A percentile compares a stretch with the other conserved stretches of the same genome.
Conservation (phyloP, 768 basidiomycete genomes). For the Hebeloma cylindrosporum region DNA sequence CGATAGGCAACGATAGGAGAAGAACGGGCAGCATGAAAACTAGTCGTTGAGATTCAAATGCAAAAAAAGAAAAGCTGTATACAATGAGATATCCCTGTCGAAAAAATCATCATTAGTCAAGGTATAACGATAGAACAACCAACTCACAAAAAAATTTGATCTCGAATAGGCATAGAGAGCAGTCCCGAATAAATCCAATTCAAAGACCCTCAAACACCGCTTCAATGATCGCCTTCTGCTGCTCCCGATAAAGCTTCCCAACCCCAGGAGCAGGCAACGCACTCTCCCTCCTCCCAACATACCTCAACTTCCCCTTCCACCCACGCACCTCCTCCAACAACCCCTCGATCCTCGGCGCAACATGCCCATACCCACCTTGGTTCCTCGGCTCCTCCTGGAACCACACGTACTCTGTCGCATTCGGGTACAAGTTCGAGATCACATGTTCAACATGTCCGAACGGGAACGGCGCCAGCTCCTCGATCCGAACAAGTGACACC, state of each 20-base stretch:
- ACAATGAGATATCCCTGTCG: no score
- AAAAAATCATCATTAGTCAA: no score
- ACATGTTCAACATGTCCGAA: constrained; percentile 51
- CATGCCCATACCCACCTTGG: constrained; percentile 79
- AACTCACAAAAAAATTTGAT: no score
- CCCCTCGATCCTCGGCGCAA: constrained; percentile 51
- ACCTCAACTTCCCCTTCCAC: constrained; percentile 38
- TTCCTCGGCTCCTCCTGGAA: constrained; percentile 89
- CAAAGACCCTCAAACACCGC: constrained; percentile 44
- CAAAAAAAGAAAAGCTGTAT: no score
- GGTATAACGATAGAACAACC: no score
- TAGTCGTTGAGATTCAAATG: no score
- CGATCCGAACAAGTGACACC: constrained; percentile 74
- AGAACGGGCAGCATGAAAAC: no score
- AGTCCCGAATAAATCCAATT: not conserved
- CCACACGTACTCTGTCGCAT: constrained; percentile 53
- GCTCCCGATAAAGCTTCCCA: constrained; percentile 61
- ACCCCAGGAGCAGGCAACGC: constrained; percentile 79
- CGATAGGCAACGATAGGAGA: no score
- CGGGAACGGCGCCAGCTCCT: constrained; percentile 90
- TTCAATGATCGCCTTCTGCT: constrained; percentile 63
- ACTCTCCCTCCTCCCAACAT: constrained; percentile 68
- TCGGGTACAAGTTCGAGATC: constrained; percentile 47
- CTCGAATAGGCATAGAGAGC: no score
- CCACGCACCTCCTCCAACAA: constrained; percentile 47